Percentiles rank a stretch among this genome's conserved stretches.
phyloP scores from a whole-genome alignment of 108 stramenopile species.

The Skeletonema potamos region DNA sequence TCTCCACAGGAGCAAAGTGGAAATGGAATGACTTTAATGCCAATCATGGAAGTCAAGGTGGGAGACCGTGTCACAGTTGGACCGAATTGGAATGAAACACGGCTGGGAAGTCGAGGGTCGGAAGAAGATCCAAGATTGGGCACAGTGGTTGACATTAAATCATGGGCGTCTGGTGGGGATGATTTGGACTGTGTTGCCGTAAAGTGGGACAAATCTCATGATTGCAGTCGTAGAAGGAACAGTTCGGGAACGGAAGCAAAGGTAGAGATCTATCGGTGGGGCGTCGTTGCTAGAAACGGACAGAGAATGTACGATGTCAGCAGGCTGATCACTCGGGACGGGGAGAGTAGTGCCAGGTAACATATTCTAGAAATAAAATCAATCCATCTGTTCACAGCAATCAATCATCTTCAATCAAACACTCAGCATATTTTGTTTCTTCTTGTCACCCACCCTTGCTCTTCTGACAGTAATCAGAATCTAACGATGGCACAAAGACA shows the following conservation, averaged over 20 bases:
- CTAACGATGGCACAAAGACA: conserved; percentile 13
- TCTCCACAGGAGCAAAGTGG: not conserved
- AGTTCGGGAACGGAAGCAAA: not conserved
- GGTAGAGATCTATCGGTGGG: conserved; percentile 63
- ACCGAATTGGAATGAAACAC: conserved; percentile 52
- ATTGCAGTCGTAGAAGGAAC: not conserved
- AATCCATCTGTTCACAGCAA: too few species aligned
- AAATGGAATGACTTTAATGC: not conserved
- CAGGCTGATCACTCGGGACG: not conserved
- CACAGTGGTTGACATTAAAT: conserved; percentile 51
- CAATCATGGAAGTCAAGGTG: conserved; percentile 23
- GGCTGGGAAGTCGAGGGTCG: conserved; percentile 25
- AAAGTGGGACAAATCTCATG: conserved; percentile 36
- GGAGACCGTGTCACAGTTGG: conserved; percentile 54
- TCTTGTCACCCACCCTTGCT: too few species aligned
- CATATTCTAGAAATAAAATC: not conserved
- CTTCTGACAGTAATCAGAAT: too few species aligned
- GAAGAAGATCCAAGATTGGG: conserved; percentile 23
- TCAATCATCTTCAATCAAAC: too few species aligned
- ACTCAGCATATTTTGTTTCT: too few species aligned
- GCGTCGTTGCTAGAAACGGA: conserved; percentile 49
- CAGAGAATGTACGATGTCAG: conserved; percentile 46
- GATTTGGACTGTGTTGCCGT: conserved; percentile 62
- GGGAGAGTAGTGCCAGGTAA: not conserved
- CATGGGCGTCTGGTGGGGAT: conserved; percentile 46